A percentile compares a stretch with the other conserved stretches of the same genome.
Conservation (phyloP, 495 filamentous ascomycete species). For the Penicillium silybi region DNA sequence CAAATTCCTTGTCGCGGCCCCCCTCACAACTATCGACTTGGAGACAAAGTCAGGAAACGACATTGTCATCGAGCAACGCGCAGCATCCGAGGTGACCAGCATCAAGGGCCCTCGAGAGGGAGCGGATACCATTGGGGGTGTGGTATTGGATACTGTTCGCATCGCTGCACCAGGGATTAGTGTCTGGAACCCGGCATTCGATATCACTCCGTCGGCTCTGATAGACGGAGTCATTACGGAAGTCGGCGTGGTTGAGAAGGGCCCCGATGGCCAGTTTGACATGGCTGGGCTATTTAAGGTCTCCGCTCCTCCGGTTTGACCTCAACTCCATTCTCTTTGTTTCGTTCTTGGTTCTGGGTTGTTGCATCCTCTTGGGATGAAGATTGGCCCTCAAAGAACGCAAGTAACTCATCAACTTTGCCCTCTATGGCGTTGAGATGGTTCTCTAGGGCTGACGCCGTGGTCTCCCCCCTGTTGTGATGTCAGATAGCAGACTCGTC, state of each 20-base stretch:
- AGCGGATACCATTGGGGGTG: constrained; percentile 43
- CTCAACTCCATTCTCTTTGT: constrained; percentile 8
- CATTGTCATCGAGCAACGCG: constrained; percentile 86
- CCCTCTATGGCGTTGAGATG: constrained; percentile 50
- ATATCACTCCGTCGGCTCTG: constrained; percentile 79
- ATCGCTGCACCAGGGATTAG: constrained; percentile 77
- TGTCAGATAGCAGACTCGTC: constrained; percentile 5
- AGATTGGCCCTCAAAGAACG: constrained; percentile 33
- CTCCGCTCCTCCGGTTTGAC: constrained; percentile 9
- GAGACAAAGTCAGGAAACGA: constrained; percentile 66
- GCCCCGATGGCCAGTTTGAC: constrained; percentile 67
- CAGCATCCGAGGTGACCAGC: constrained; percentile 70
- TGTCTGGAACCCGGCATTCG: constrained; percentile 96
- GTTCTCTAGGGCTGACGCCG: constrained; percentile 52
- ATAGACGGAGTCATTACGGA: constrained; percentile 96
- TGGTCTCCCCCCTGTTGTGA: constrained; percentile 48
- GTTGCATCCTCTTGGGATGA: neutral
- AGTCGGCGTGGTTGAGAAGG: constrained; percentile 79
- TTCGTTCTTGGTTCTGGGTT: neutral
- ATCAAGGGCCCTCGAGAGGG: constrained; percentile 69
- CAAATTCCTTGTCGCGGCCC: constrained; percentile 93
- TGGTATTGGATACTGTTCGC: constrained; percentile 61
- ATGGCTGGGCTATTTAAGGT: constrained; percentile 53
- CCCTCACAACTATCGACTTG: constrained; percentile 89
- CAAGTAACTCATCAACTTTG: constrained; percentile 57